Base-by-base conservation (phyloP, 139 green algal genomes). In the Ettlia oleoabundans region DNA sequence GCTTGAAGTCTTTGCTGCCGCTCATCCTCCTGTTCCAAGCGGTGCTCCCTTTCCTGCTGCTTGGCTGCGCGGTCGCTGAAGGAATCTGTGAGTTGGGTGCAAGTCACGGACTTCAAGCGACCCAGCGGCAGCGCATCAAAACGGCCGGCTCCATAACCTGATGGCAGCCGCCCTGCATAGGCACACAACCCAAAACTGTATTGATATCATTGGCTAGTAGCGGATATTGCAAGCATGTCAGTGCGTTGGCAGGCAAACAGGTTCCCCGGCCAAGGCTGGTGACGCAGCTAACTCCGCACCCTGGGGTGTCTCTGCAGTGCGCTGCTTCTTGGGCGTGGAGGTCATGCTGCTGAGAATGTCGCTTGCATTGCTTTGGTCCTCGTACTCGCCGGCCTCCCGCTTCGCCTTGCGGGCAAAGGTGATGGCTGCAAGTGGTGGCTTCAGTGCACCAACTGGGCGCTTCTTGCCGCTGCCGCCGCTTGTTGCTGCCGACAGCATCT, bases 241-340 rank as follows among this genome's bases (percentile, higher is more conserved):
- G n/a, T n/a, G n/a, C n/a, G n/a, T n/a, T n/a, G n/a, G n/a, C n/a
- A n/a, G n/a, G n/a, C n/a, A n/a, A n/a, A n/a, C n/a, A n/a, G n/a
- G n/a, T n/a, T n/a, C n/a, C n/a, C n/a, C n/a, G n/a, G n/a, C n/a
- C n/a, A n/a, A n/a, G n/a, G n/a, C n/a, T n/a, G n/a, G n/a, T n/a
- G n/a, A n/a, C n/a, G n/a, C n/a, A n/a, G n/a, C n/a, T n/a, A n/a
- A n/a, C n/a, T n/a, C 47, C 47, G 55, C 55, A 65, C 55, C 55
- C 30, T 15, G 55, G 5, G 30, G 55, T 22, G 55, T 28, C 55
- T 65, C 55, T 9, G 30, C 15, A 9, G 55, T 35, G 63, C 63
- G 33, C 42, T 75, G 76, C 42, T 75, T 61, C 58, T 82, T 72
- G 40, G 61, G 76, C 13, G 76, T 70, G 43, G 21, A 2, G 2